Evolutionary conservation across 1,284 basidiomycete genomes (phyloP).

Genomic region (Tausonia pullulans): DNA sequence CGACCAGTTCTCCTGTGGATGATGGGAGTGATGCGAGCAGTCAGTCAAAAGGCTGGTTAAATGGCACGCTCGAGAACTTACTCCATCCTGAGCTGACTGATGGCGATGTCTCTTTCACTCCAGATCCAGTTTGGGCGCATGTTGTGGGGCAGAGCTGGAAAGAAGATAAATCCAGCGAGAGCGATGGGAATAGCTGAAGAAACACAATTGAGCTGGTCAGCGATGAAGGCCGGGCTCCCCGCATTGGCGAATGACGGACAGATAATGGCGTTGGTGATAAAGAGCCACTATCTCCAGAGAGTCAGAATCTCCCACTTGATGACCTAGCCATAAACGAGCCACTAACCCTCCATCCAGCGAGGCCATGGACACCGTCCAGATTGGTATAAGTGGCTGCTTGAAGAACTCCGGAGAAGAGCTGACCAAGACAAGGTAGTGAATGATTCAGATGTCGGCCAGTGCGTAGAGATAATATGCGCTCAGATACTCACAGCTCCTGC

Average conservation of each 20-base stretch:
- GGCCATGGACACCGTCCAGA: background rate
- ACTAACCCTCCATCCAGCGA: background rate
- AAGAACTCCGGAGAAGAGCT: background rate
- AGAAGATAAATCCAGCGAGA: background rate
- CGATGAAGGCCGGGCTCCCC: no score
- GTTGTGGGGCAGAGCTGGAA: background rate
- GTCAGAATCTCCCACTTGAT: no score
- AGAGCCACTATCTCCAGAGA: background rate
- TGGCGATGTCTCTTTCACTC: background rate
- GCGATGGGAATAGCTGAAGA: background rate
- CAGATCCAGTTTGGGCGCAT: background rate
- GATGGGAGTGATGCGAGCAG: no score
- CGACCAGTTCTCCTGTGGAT: no score
- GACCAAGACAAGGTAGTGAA: no score
- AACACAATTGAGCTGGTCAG: no score
- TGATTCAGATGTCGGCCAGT: no score
- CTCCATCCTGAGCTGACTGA: constrained; percentile 2
- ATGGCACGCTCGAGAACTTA: background rate
- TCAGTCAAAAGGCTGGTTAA: background rate
- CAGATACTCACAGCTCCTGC: background rate
- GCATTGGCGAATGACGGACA: no score
- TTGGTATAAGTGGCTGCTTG: constrained; percentile 2
- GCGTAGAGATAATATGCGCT: no score
- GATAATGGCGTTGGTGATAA: background rate
- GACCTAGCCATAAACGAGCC: no score